Evolutionary conservation across 2,329 filamentous ascomycete species (phyloP), one percentile per base, ranked within the genome.

Genomic region (Fusarium xylarioides): DNA sequence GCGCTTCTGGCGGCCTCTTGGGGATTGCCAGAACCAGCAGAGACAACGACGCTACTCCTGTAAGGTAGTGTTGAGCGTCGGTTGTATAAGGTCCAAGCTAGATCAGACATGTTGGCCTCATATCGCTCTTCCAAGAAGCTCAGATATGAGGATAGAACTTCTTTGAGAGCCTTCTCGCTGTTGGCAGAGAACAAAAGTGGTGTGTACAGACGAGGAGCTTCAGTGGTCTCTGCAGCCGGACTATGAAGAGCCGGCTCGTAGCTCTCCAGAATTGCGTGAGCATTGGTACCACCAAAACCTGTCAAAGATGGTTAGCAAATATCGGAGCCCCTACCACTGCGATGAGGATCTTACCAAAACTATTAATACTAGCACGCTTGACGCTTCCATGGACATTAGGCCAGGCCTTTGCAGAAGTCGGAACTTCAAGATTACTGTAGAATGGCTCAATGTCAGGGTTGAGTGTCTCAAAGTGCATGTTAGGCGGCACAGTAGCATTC

Each of bases 211-310:
- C 32, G 23, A 30, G 18, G 4, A 21, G 62, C 12, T 26, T 30
- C n/a, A 12, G 28, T 14, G 7, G 18, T 4, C 1, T 11, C n/a
- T 35, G 14, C 7, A 19, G 21, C 12, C 23, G 11, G 34, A 2
- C 7, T 35, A 2, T 35, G 11, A 16, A 10, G 23, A 14, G 8
- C 18, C 8, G n/a, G 42, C 34, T 57, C 49, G 7, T 66, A 66
- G 7, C 59, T 66, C 38, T 68, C 65, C 2, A 68, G 6, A 4
- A 74, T 74, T 0, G 64, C 70, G 23, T 72, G 70, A 3, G 55
- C 63, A 37, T 72, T 72, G 3, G 63, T 71, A 7, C 70, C 70
- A 5, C 70, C 70, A 10, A 71, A 71, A 0, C 66, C 59, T 57
- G 18, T 42, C 2, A 7, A 23, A 9, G 3, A 1, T 19, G 10